Percentiles rank a stretch among this genome's conserved stretches.
Evolutionary conservation across 208 protist species (phyloP).

Genomic region (Leishmania turanica): DNA sequence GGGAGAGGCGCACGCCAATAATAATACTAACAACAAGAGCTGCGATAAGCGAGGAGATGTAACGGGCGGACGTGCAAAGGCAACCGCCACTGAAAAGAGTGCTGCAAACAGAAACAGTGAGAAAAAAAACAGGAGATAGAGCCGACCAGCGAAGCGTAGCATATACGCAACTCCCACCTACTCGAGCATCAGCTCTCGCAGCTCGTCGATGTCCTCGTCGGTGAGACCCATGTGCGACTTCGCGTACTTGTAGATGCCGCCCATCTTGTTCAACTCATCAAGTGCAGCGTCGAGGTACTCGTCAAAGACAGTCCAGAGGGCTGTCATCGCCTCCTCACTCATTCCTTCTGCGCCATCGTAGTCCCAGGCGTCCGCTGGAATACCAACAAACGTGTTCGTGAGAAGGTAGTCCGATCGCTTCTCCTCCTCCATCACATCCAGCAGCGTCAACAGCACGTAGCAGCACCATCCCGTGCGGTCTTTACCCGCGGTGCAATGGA

Average conservation of each 20-base stretch:
- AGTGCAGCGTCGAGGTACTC: constrained; percentile 31
- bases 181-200: constrained; percentile 43
- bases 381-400: constrained; percentile 37
- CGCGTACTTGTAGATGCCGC: constrained; percentile 37
- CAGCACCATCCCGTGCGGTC: constrained; percentile 43
- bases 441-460: constrained; percentile 33
- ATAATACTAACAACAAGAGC: background rate
- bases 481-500: constrained; percentile 62
- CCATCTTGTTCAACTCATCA: constrained; percentile 22
- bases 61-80: background rate
- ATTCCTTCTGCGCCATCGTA: constrained; percentile 21
- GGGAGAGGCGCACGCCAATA: background rate
- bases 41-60: background rate
- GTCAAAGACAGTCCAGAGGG: constrained; percentile 30
- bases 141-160: background rate
- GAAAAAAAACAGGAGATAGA: background rate
- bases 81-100: background rate
- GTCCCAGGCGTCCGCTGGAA: constrained; percentile 19
- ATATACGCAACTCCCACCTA: background rate
- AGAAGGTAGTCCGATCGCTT: constrained; percentile 42
- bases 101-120: background rate
- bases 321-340: constrained; percentile 27
- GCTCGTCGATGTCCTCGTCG: constrained; percentile 30
- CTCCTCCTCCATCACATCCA: constrained; percentile 33
- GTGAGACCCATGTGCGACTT: constrained; percentile 39